Conservation (phyloP, 441 rosid genomes). For the Eugenia klotzschiana region DNA sequence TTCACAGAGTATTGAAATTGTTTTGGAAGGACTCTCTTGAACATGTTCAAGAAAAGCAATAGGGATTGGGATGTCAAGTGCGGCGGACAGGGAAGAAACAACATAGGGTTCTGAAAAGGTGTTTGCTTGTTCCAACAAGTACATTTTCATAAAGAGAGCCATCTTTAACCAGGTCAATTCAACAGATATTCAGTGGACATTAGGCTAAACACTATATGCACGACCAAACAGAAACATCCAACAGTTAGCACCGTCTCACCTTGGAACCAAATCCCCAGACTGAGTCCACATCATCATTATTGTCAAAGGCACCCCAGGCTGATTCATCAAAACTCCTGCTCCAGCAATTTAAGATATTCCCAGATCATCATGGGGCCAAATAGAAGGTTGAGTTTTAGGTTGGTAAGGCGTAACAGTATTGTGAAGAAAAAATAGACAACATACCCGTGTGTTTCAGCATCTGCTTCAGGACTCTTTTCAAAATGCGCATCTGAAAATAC, state of each 20-base stretch:
- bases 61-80: not conserved
- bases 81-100: not conserved
- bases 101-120: not conserved
- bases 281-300: constrained; percentile 75
- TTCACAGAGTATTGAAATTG: not conserved
- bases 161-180: not conserved
- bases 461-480: constrained; percentile 49
- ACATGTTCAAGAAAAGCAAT: not conserved
- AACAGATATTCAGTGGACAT: not conserved
- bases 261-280: constrained; percentile 82
- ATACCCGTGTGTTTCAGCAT: constrained; percentile 42
- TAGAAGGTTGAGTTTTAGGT: not conserved
- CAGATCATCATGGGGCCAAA: not conserved
- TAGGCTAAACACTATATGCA: not conserved
- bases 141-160: not conserved
- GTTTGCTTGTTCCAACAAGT: not conserved
- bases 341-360: not conserved
- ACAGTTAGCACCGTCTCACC: constrained; percentile 29
- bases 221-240: not conserved
- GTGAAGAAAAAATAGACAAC: not conserved
- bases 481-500: constrained; percentile 43
- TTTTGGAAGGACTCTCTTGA: not conserved
- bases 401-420: not conserved
- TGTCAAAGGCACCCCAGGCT: constrained; percentile 88
- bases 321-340: constrained; percentile 75